Conservation (phyloP, 176 grass and related monocot genomes). For the Sorghum bicolor region Sorghum_bicolor_NCBIv3 NC_012872.2:68753001-68753500, state of each 20-base stretch:
- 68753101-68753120: neutral
- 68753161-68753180: slow-evolving; percentile 57
- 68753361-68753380: slow-evolving; percentile 56
- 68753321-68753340: slow-evolving; percentile 68
- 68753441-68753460: too few species aligned
- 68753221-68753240: slow-evolving; percentile 50
- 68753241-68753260: slow-evolving; percentile 51
- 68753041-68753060: neutral
- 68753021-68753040: slow-evolving; percentile 57
- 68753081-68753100: neutral
- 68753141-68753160: slow-evolving; percentile 28
- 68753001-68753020: slow-evolving; percentile 49
- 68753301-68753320: slow-evolving; percentile 52
- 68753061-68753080: neutral
- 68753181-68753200: slow-evolving; percentile 44
- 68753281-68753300: slow-evolving; percentile 41
- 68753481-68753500: too few species aligned
- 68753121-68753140: neutral
- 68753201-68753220: slow-evolving; percentile 68
- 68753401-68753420: neutral
- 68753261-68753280: slow-evolving; percentile 52
- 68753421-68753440: neutral
- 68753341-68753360: slow-evolving; percentile 39
- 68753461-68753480: too few species aligned
- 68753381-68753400: neutral